These are phyloP conservation scores for Raffaelea ambrosiae DNA, from an alignment of 2,329 filamentous ascomycete species.

Conservation along the genomic window DNA sequence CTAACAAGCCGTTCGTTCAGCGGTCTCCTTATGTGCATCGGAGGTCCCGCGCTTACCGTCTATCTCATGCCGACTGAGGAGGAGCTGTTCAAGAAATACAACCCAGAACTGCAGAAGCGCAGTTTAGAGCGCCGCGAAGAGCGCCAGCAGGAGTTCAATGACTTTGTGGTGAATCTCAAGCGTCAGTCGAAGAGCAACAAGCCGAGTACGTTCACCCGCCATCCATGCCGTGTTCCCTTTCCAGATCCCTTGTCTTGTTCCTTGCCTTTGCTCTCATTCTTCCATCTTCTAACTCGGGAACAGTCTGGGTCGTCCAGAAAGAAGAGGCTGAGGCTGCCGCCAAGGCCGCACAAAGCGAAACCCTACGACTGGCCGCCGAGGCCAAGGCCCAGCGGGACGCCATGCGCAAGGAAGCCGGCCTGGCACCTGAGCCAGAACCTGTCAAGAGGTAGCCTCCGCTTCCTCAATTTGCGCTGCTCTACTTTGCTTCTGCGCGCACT, in stretches of 20 bases:
- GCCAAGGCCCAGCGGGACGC: constrained; percentile 35
- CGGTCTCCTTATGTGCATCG: constrained; percentile 62
- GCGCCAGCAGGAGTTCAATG: constrained; percentile 77
- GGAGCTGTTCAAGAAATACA: constrained; percentile 86
- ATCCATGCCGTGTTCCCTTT: no score
- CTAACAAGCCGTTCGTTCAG: constrained; percentile 34
- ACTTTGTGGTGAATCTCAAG: constrained; percentile 78
- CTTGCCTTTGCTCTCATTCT: background rate
- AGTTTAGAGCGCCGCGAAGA: constrained; percentile 72
- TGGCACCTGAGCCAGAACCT: constrained; percentile 23
- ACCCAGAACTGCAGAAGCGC: constrained; percentile 84
- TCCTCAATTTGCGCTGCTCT: background rate
- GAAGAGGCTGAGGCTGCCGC: constrained; percentile 36
- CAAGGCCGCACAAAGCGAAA: constrained; percentile 25
- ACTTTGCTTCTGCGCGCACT: no score
- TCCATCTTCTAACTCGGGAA: background rate
- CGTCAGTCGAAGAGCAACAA: constrained; percentile 86
- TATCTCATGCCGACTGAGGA: constrained; percentile 80
- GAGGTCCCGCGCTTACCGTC: constrained; percentile 76
- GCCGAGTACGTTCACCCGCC: constrained; percentile 57
- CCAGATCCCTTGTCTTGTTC: background rate
- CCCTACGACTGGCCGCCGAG: constrained; percentile 29
- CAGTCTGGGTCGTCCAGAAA: constrained; percentile 44
- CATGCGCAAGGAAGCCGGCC: constrained; percentile 39
- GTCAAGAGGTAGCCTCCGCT: constrained; percentile 3